phyloP scores from a whole-genome alignment of 2,329 filamentous ascomycete species.

The Dendryphion nanum region DNA sequence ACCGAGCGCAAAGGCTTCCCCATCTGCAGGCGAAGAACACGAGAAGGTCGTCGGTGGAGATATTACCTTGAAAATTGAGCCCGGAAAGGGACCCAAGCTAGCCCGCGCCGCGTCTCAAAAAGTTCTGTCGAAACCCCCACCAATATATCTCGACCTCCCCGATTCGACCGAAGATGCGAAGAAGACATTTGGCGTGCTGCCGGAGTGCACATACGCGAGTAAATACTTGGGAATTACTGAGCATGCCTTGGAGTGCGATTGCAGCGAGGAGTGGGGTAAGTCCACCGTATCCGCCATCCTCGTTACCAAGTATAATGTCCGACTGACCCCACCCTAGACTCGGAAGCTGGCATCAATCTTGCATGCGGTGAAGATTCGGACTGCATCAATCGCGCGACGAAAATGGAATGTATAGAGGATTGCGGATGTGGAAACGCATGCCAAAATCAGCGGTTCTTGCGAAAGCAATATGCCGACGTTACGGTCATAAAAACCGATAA shows the following conservation, averaged over 20 bases:
- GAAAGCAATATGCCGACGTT: constrained; percentile 83
- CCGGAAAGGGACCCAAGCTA: constrained; percentile 67
- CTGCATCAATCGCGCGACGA: constrained; percentile 97
- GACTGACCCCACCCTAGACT: constrained; percentile 46
- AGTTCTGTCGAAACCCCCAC: constrained; percentile 59
- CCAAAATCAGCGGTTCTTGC: constrained; percentile 93
- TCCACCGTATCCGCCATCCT: constrained; percentile 12
- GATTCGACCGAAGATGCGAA: constrained; percentile 77
- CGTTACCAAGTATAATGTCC: constrained; percentile 13
- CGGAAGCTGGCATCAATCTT: constrained; percentile 60
- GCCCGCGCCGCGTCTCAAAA: constrained; percentile 74
- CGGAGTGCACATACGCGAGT: constrained; percentile 84
- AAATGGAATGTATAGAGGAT: constrained; percentile 89
- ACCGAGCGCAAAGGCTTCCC: constrained; percentile 32
- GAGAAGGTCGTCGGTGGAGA: constrained; percentile 60
- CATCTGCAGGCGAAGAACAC: constrained; percentile 39
- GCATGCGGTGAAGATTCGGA: constrained; percentile 96
- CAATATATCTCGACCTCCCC: constrained; percentile 71
- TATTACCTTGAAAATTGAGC: constrained; percentile 62
- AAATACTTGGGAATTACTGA: constrained; percentile 90
- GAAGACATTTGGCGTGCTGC: constrained; percentile 74
- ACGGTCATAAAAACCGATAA: constrained; percentile 97
- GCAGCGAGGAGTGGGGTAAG: constrained; percentile 92
- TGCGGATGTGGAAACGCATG: constrained; percentile 86
- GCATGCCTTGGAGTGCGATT: constrained; percentile 93